phyloP scores from a whole-genome alignment of 177 flowering plant genomes.

The Vitis hybrid region DNA sequence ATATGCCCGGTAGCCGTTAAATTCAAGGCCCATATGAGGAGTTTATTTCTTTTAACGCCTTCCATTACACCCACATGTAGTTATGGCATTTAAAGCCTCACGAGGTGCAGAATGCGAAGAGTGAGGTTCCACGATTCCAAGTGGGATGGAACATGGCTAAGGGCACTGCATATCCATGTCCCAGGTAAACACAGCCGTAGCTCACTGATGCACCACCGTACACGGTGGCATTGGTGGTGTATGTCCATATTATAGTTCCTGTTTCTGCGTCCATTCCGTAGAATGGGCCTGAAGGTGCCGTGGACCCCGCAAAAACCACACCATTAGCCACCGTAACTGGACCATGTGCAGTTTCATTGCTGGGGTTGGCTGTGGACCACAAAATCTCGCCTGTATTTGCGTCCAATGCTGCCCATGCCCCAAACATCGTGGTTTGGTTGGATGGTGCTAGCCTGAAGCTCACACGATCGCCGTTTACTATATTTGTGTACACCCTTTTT shows the following conservation, averaged over 20 bases:
- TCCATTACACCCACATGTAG: too few relatives aligned
- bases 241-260: slow-evolving; percentile 27
- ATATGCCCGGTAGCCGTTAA: too few relatives aligned
- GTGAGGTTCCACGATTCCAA: slow-evolving; percentile 22
- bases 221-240: slow-evolving; percentile 29
- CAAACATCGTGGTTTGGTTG: slow-evolving; percentile 15
- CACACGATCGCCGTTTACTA: slow-evolving; percentile 15
- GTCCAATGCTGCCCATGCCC: slow-evolving; percentile 30
- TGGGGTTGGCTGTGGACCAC: slow-evolving; percentile 24
- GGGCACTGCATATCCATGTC: slow-evolving; percentile 24
- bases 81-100: too few relatives aligned
- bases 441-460: slow-evolving; percentile 24
- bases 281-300: slow-evolving; percentile 8
- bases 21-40: too few relatives aligned
- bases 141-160: slow-evolving; percentile 16
- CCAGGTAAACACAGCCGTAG: slow-evolving; percentile 26
- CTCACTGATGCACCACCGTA: slow-evolving; percentile 30
- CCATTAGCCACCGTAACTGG: slow-evolving; percentile 26
- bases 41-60: too few relatives aligned
- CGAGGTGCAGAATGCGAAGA: slow-evolving; percentile 22
- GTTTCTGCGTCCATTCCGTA: slow-evolving; percentile 27
- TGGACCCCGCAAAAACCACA: slow-evolving; percentile 26
- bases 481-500: slow-evolving; percentile 33
- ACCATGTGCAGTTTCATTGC: slow-evolving; percentile 17
- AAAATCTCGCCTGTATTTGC: slow-evolving; percentile 16